phyloP scores from a whole-genome alignment of 179 eudicot genomes.

The Beta macrorhiza region DNA sequence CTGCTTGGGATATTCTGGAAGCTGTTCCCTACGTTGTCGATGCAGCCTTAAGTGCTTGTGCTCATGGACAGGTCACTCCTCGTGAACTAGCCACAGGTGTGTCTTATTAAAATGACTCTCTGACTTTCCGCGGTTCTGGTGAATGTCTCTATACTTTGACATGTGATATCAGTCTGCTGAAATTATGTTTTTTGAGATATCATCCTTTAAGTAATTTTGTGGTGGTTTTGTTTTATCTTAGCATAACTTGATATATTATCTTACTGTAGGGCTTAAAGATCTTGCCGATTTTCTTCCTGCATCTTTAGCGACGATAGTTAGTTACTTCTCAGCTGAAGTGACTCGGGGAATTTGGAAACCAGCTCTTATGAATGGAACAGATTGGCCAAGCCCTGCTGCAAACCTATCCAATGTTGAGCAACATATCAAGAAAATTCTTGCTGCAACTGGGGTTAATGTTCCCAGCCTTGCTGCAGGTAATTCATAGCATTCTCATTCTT shows the following conservation, averaged over 20 bases:
- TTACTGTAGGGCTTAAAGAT: constrained; percentile 80
- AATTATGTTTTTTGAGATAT: not conserved
- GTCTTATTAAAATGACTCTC: not conserved
- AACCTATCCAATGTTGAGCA: constrained; percentile 88
- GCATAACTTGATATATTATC: not conserved
- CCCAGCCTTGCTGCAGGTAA: constrained; percentile 91
- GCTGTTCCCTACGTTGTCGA: constrained; percentile 98
- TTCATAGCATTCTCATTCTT: not conserved
- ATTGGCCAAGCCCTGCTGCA: constrained; percentile 99
- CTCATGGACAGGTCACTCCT: constrained; percentile 89
- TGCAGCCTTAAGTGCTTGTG: constrained; percentile 97
- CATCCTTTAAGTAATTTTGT: not conserved
- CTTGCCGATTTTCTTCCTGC: constrained; percentile 99
- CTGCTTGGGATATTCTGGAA: constrained; percentile 98
- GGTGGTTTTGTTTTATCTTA: constrained; percentile 1
- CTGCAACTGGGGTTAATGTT: constrained; percentile 87
- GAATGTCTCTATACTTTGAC: not conserved
- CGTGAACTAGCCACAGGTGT: constrained; percentile 97
- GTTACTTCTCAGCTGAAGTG: constrained; percentile 98
- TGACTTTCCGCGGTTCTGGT: too few relatives aligned
- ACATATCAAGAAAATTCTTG: constrained; percentile 86
- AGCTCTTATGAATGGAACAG: constrained; percentile 94
- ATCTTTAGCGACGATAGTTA: constrained; percentile 86
- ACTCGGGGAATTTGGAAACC: constrained; percentile 98
- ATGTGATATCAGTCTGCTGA: not conserved